Base-by-base conservation (phyloP, 129 eudicot species). In the Artemisia annua region DNA sequence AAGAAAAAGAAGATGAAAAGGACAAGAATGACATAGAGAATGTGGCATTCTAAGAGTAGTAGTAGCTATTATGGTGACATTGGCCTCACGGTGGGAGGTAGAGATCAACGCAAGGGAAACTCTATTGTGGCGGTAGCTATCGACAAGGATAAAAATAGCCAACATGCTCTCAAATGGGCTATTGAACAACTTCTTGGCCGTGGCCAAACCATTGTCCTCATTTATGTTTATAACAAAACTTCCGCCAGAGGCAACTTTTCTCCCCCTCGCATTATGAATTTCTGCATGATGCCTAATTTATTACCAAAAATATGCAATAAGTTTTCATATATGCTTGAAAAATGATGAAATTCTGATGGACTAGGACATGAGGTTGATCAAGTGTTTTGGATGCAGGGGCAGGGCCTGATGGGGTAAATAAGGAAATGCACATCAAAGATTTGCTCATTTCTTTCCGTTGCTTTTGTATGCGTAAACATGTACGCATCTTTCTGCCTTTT, bases 381-480 rank as follows among this genome's bases (percentile, higher is more conserved):
- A 46, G 24, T 63, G 18, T 52, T 56, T 26, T 72, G 70, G 54
- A 53, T 83, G 85, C 83, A 83, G 66, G 78, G 22, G 62, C 57
- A 54, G 58, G 64, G 54, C 78, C 78, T 61, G 71, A 65, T 63
- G 86, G 19, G 51, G 71, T 66, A 75, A 69, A 61, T 50, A 66
- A 75, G 67, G 92, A 89, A n/a, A 86, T 76, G 75, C 80, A 78
- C 56, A 81, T 86, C 56, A 67, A 66, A 74, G 92, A 86, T 7
- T 67, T 89, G 62, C 85, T 89, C 76, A 79, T 83, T 63, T 61
- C 90, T 58, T 89, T 86, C 74, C 96, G 79, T 76, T 89, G 96
- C 82, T 86, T 82, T 60, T 89, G 96, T 61, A 82, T 82, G 14
- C 92, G 88, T 50, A 89, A 87, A 89, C 86, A 89, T n/a, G 96